A percentile compares a stretch with the other conserved stretches of the same genome.
These are phyloP conservation scores for Alternaria triticimaculans DNA, from an alignment of 2,329 filamentous ascomycete species.

Conservation along the genomic window DNA sequence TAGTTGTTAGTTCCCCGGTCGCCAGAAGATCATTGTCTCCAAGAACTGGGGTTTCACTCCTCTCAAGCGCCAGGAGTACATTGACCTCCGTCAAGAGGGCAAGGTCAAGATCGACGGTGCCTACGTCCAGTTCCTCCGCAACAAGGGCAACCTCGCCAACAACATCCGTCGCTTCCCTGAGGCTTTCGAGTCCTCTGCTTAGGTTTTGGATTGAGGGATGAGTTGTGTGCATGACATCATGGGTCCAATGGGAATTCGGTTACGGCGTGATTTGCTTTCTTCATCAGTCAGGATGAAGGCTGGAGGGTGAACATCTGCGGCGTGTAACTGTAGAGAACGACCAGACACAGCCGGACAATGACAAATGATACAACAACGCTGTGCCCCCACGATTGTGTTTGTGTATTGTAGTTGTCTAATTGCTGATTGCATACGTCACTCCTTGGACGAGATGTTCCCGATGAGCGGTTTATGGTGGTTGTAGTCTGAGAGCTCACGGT, in stretches of 20 bases:
- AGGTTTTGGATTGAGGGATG: constrained; percentile 29
- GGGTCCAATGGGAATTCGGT: constrained; percentile 46
- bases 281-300: constrained; percentile 43
- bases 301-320: constrained; percentile 31
- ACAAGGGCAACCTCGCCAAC: constrained; percentile 82
- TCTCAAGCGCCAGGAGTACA: constrained; percentile 96
- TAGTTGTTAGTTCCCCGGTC: constrained; percentile 77
- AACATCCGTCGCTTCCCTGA: constrained; percentile 97
- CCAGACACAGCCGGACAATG: constrained; percentile 43
- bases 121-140: constrained; percentile 98
- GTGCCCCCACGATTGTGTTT: not conserved
- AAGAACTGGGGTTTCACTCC: constrained; percentile 99
- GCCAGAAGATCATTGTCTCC: constrained; percentile 99
- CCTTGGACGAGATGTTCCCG: not conserved
- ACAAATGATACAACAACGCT: constrained; percentile 36
- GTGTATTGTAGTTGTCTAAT: not conserved
- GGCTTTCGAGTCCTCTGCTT: constrained; percentile 68
- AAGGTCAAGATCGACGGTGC: constrained; percentile 96
- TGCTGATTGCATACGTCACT: not conserved
- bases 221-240: constrained; percentile 37
- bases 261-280: constrained; percentile 48
- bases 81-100: constrained; percentile 91
- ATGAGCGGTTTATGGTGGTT: not conserved
- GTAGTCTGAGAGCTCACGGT: not conserved
- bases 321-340: constrained; percentile 37